Base-by-base conservation (phyloP, 148 eudicot genomes). In the Bassia scoparia region DNA sequence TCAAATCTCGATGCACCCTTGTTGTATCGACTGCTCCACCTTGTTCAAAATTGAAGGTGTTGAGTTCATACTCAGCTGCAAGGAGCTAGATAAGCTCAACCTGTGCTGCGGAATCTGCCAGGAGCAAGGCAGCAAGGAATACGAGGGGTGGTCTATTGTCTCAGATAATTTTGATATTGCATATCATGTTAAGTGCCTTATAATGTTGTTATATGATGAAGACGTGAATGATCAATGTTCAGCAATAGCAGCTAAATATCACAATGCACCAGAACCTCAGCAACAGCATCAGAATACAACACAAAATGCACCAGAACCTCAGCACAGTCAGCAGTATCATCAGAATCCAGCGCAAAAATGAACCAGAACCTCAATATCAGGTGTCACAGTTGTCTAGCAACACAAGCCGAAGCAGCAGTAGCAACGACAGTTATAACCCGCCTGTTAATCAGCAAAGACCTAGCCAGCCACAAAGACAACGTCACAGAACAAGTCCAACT, bases 141-240 rank as follows among this genome's bases (percentile, higher is more conserved):
- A n/a, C n/a, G n/a, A 71, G 0, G 74, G 74, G 13, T 71, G 74
- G 74, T 66, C 74, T 0, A 59, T 59, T 12, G 65, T 71, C n/a
- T 71, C 65, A 4, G 30, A 24, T 0, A 30, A 27, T 44, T 34
- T 37, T 43, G 9, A 38, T 15, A 16, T 60, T 17, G 74, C 27
- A 18, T 44, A 21, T 16, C 74, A 71, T 17, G 67, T 71, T 5
- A 71, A 46, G 56, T 71, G 74, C 30, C 27, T 44, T 27, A 71
- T 59, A 26, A 53, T n/a, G n/a, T n/a, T n/a, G n/a, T n/a, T n/a
- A n/a, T n/a, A n/a, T n/a, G n/a, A n/a, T n/a, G n/a, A n/a, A n/a
- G n/a, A n/a, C n/a, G n/a, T n/a, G n/a, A n/a, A n/a, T n/a, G n/a
- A n/a, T n/a, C n/a, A n/a, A n/a, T n/a, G n/a, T n/a, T n/a, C n/a